Base-by-base conservation (phyloP, 2,329 filamentous ascomycete species). In the Sporothrix schenckii region DNA sequence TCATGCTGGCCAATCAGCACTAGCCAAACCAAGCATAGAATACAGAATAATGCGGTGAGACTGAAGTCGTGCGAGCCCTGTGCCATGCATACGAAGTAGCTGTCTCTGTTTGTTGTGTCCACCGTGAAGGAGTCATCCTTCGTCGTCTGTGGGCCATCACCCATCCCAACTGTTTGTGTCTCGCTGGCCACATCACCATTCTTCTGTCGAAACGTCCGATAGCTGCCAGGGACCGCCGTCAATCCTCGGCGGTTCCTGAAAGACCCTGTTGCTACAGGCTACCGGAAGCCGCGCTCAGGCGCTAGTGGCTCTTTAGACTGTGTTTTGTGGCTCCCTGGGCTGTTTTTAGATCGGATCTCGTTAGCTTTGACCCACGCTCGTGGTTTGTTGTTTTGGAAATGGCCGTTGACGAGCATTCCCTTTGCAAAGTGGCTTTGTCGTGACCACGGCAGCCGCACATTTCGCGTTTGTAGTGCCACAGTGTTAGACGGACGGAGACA, bases 281-380 rank as follows among this genome's bases (percentile, higher is more conserved):
- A 67, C 65, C 47, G 11, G n/a, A 54, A 34, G 47, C 34, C 24
- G 27, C 44, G 61, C 47, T 19, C 61, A 11, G 61, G 30, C 44
- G 47, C 61, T 66, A 66, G 61, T 50, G 61, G 13, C 41, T 5
- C 14, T 47, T 47, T 61, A 10, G 58, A 47, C 34, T 34, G 39
- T 39, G 10, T 24, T 44, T 44, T 63, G 58, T 63, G 58, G 58
- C n/a, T 47, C 44, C 44, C 4, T 50, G 41, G 41, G 24, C 24
- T 65, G 61, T 65, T 65, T 65, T 65, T 65, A 65, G 61, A 65
- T 50, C 44, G 16, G 61, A 63, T 63, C 61, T 65, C 27, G 61
- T 16, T 50, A 65, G 44, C 21, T 50, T 9, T 50, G 49, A 10
- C 9, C 41, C 41, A 44, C 41, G 14, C 30, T 30, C 54, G 19